Percentiles rank a stretch among this genome's conserved stretches.
These are phyloP conservation scores for Ogataea trehaloabstinens DNA, from an alignment of 805 yeast species.

Conservation along the genomic window DNA sequence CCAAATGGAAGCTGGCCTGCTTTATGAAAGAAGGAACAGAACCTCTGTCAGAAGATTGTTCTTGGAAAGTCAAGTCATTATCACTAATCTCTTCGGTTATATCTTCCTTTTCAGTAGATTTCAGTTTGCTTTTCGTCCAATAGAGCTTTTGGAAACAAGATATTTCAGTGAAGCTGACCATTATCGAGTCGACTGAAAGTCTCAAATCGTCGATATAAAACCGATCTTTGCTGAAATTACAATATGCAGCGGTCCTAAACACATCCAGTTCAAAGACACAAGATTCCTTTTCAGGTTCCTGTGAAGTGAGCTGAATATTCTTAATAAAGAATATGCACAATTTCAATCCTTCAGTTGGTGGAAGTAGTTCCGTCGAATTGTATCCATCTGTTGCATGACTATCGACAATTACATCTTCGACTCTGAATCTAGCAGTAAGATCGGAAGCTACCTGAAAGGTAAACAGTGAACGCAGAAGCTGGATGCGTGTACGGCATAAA, in stretches of 20 bases:
- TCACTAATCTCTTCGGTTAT: background rate
- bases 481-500: constrained; percentile 23
- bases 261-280: constrained; percentile 18
- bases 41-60: background rate
- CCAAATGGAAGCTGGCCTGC: constrained; percentile 9
- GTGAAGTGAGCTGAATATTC: constrained; percentile 20
- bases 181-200: constrained; percentile 10
- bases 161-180: constrained; percentile 13
- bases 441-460: constrained; percentile 13
- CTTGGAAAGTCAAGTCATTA: background rate
- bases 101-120: background rate
- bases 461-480: constrained; percentile 21
- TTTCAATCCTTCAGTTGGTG: constrained; percentile 11
- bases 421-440: constrained; percentile 9
- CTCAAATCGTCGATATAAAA: constrained; percentile 5
- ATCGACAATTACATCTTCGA: constrained; percentile 28
- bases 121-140: background rate
- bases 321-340: constrained; percentile 17
- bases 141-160: constrained; percentile 9
- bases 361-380: constrained; percentile 16
- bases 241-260: constrained; percentile 11
- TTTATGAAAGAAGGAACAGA: constrained; percentile 13
- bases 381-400: constrained; percentile 23
- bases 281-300: constrained; percentile 8
- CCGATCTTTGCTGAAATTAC: constrained; percentile 9